Evolutionary conservation across 129 eudicot species (phyloP).

Genomic region (Pulicaria dysenterica): DNA sequence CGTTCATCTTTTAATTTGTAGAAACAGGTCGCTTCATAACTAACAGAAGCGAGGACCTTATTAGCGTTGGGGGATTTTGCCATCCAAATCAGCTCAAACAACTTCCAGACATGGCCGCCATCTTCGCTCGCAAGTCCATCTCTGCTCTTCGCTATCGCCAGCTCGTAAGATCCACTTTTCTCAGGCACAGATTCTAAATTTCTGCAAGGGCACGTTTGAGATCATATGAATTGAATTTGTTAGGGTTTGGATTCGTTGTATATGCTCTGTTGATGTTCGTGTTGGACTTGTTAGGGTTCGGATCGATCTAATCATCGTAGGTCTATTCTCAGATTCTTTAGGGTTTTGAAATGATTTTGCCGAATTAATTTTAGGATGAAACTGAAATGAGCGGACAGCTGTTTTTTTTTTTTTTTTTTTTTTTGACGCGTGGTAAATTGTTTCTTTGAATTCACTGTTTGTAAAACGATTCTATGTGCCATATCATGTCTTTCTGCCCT

Average conservation of each 20-base stretch:
- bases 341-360: slow-evolving; percentile 25
- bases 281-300: neutral
- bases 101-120: slow-evolving; percentile 60
- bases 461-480: neutral
- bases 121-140: slow-evolving; percentile 82
- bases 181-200: neutral
- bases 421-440: neutral
- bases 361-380: neutral
- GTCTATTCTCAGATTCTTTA: slow-evolving; percentile 1
- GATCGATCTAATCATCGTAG: slow-evolving; percentile 20
- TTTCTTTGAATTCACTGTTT: neutral
- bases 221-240: slow-evolving; percentile 23
- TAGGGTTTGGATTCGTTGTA: slow-evolving; percentile 22
- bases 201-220: slow-evolving; percentile 3
- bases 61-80: slow-evolving; percentile 4
- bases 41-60: slow-evolving; percentile 22
- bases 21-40: neutral
- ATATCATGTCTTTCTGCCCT: neutral
- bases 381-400: neutral
- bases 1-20: neutral
- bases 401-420: too few species aligned
- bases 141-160: slow-evolving; percentile 69
- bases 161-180: slow-evolving; percentile 53
- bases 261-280: neutral
- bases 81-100: slow-evolving; percentile 24